These are phyloP conservation scores for Fomitopsis pulvina DNA, from an alignment of 768 basidiomycete species.

Conservation along the genomic window DNA sequence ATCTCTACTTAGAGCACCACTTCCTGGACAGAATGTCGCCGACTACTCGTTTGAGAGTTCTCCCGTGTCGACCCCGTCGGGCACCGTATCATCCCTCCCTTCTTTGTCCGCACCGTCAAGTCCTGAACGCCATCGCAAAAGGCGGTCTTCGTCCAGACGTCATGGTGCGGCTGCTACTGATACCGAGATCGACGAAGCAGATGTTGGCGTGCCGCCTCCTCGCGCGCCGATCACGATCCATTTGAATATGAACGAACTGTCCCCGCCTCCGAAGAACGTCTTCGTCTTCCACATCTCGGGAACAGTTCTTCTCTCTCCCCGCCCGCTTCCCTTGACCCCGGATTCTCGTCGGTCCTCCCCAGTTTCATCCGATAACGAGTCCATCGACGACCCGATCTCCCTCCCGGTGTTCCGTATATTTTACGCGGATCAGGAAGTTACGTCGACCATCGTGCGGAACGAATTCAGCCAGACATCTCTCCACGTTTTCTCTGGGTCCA, in stretches of 20 bases:
- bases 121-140: slow-evolving; percentile 28
- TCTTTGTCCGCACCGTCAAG: slow-evolving; percentile 31
- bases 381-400: slow-evolving; percentile 45
- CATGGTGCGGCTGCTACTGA: slow-evolving; percentile 14
- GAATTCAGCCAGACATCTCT: slow-evolving; percentile 45
- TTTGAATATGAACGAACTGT: slow-evolving; percentile 74
- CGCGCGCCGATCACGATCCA: slow-evolving; percentile 64
- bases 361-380: slow-evolving; percentile 17
- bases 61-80: slow-evolving; percentile 45
- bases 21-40: slow-evolving; percentile 54
- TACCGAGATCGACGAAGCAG: slow-evolving; percentile 19
- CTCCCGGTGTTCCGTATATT: slow-evolving; percentile 67
- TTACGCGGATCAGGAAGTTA: slow-evolving; percentile 56
- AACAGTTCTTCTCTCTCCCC: slow-evolving; percentile 51
- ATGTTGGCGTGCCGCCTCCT: slow-evolving; percentile 32
- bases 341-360: slow-evolving; percentile 12
- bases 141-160: slow-evolving; percentile 32
- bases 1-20: slow-evolving; percentile 69
- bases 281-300: slow-evolving; percentile 66
- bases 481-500: slow-evolving; percentile 56
- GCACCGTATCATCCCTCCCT: slow-evolving; percentile 28
- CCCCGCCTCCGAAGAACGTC: slow-evolving; percentile 53
- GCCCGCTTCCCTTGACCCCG: slow-evolving; percentile 12
- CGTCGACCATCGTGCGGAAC: slow-evolving; percentile 53
- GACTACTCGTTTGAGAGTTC: slow-evolving; percentile 76